Percentiles rank a stretch among this genome's conserved stretches.
Evolutionary conservation across 1,139 yeast genomes (phyloP).

Genomic region (Saccharomycopsis hybrid): DNA sequence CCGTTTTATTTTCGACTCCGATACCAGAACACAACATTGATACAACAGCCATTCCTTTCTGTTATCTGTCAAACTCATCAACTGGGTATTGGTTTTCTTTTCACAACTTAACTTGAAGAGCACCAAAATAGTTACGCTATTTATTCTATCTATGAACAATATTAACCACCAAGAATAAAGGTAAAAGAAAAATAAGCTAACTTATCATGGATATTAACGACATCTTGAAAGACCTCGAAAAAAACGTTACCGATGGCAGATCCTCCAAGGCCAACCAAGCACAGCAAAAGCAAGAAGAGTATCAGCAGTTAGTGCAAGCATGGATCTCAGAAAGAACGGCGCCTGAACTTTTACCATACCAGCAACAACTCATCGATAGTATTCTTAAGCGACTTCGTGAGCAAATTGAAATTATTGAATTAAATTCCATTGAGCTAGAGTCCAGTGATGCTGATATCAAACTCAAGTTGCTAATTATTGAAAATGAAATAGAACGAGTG

Average conservation of each 20-base stretch:
- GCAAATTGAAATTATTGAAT: constrained; percentile 69
- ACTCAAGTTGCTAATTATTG: constrained; percentile 74
- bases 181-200: no score
- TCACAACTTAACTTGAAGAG: no score
- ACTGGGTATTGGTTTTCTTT: no score
- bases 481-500: constrained; percentile 83
- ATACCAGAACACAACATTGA: no score
- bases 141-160: no score
- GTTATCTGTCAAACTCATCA: no score
- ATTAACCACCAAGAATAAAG: no score
- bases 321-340: constrained; percentile 85
- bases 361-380: constrained; percentile 49
- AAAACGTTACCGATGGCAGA: constrained; percentile 23
- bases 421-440: constrained; percentile 46
- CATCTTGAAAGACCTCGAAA: constrained; percentile 57
- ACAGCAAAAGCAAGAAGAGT: constrained; percentile 29
- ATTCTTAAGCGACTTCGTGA: constrained; percentile 52
- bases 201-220: constrained; percentile 61
- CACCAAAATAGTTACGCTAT: no score
- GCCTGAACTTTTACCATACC: constrained; percentile 76
- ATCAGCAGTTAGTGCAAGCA: constrained; percentile 44
- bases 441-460: constrained; percentile 55
- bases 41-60: no score
- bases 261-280: constrained; percentile 25
- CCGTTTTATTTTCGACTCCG: no score